Conservation (phyloP, 2,329 filamentous ascomycete species). For the Aspergillus texensis region DNA sequence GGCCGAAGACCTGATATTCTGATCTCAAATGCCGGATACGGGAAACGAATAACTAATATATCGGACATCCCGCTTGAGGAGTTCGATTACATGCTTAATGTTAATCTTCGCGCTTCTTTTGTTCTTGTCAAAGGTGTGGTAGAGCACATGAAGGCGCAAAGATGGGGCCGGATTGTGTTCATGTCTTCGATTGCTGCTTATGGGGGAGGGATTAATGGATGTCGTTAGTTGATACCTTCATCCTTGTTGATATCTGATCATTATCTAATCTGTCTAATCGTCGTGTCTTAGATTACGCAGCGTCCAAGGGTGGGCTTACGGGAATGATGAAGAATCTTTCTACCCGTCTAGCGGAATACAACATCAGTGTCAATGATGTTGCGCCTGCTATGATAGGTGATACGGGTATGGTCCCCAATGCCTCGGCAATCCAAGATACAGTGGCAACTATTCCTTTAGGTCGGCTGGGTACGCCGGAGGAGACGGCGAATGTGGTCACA, state of each 20-base stretch:
- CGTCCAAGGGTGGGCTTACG: slow-evolving; percentile 64
- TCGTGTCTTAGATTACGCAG: slow-evolving; percentile 50
- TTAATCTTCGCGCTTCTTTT: slow-evolving; percentile 66
- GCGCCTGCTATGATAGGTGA: slow-evolving; percentile 69
- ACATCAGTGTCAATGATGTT: slow-evolving; percentile 69
- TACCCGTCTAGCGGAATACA: slow-evolving; percentile 59
- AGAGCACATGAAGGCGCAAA: slow-evolving; percentile 61
- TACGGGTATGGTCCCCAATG: slow-evolving; percentile 64
- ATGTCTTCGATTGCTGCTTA: slow-evolving; percentile 66
- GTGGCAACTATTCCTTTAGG: slow-evolving; percentile 63
- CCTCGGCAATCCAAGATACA: slow-evolving; percentile 60
- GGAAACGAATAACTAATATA: slow-evolving; percentile 60
- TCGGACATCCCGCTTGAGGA: slow-evolving; percentile 65
- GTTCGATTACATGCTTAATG: slow-evolving; percentile 64
- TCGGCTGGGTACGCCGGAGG: slow-evolving; percentile 59
- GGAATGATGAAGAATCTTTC: slow-evolving; percentile 69
- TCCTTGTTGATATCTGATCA: slow-evolving; percentile 17
- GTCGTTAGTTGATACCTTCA: slow-evolving; percentile 38
- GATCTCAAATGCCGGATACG: slow-evolving; percentile 68
- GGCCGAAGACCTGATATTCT: slow-evolving; percentile 63
- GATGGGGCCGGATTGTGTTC: slow-evolving; percentile 67
- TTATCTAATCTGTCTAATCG: not conserved
- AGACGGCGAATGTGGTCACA: slow-evolving; percentile 63
- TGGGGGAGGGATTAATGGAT: slow-evolving; percentile 67
- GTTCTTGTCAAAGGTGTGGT: slow-evolving; percentile 63